A percentile compares a stretch with the other conserved stretches of the same genome.
These are phyloP conservation scores for Trypanosoma boissoni DNA, from an alignment of 208 protist species.

Conservation along the genomic window DNA sequence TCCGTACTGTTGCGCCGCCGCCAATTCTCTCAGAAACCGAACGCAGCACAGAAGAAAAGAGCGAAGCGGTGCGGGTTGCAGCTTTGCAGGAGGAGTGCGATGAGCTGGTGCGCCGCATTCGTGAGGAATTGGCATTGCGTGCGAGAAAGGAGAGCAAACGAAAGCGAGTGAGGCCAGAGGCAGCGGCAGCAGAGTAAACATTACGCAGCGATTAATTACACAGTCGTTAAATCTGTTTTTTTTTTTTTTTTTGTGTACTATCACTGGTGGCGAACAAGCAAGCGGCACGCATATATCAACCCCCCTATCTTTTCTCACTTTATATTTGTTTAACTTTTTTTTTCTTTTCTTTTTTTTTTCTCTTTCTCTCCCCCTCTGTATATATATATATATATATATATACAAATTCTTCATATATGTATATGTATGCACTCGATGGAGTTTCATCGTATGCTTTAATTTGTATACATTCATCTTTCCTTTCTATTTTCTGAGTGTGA, in stretches of 20 bases:
- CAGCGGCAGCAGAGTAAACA: too few species aligned
- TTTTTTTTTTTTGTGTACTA: constrained; percentile 14
- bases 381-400: not conserved
- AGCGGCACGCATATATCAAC: too few species aligned
- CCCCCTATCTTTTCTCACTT: not conserved
- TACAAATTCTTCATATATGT: too few species aligned
- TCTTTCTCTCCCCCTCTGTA: constrained; percentile 4
- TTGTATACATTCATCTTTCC: too few species aligned
- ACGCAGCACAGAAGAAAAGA: constrained; percentile 33
- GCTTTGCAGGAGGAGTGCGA: constrained; percentile 58
- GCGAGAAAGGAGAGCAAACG: constrained; percentile 14
- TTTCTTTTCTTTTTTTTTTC: constrained; percentile 1
- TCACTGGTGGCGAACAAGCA: too few species aligned
- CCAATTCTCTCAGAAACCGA: not conserved
- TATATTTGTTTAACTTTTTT: not conserved
- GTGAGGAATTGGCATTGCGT: constrained; percentile 6
- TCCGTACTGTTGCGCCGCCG: not conserved
- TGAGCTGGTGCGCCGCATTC: constrained; percentile 44
- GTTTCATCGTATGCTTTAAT: too few species aligned
- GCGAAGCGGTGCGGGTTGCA: constrained; percentile 29
- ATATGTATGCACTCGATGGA: too few species aligned
- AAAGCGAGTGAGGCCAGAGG: not conserved
- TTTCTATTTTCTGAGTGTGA: not conserved
- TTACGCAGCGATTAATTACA: not conserved
- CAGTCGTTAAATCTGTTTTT: not conserved